Percentiles rank a stretch among this genome's conserved stretches.
Evolutionary conservation across 345 rosid species (phyloP).

Genomic region (Citrus unshiu): DNA sequence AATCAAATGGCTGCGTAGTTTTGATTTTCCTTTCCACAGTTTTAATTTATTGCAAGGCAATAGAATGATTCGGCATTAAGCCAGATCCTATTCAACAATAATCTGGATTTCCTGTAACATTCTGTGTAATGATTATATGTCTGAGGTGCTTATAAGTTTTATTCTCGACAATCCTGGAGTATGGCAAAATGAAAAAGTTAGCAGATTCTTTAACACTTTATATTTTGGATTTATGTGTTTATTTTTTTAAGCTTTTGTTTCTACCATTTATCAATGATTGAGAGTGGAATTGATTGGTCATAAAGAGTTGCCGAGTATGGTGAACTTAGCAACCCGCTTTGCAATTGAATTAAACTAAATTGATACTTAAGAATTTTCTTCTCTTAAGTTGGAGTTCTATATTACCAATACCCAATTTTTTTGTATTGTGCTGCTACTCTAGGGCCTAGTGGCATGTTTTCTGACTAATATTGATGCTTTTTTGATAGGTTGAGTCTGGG

Average conservation of each 20-base stretch:
- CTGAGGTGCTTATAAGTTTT: background rate
- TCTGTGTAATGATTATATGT: background rate
- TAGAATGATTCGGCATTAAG: background rate
- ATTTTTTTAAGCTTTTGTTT: background rate
- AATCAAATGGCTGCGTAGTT: background rate
- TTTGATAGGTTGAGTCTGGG: constrained; percentile 64
- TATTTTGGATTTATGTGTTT: background rate
- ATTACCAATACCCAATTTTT: background rate
- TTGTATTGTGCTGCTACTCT: background rate
- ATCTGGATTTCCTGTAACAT: background rate
- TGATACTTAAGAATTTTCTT: background rate
- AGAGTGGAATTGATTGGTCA: background rate
- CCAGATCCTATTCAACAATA: background rate
- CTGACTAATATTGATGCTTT: background rate
- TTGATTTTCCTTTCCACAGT: background rate
- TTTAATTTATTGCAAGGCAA: background rate
- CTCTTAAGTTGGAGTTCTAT: background rate
- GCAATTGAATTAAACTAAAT: background rate
- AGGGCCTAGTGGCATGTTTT: background rate
- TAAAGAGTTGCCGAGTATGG: no score
- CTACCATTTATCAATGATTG: background rate
- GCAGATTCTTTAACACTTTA: background rate
- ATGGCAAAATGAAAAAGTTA: background rate
- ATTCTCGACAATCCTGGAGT: background rate
- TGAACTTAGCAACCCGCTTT: background rate